Conservation (phyloP, 2,329 filamentous ascomycete species). For the Diaporthe amygdali region DNA sequence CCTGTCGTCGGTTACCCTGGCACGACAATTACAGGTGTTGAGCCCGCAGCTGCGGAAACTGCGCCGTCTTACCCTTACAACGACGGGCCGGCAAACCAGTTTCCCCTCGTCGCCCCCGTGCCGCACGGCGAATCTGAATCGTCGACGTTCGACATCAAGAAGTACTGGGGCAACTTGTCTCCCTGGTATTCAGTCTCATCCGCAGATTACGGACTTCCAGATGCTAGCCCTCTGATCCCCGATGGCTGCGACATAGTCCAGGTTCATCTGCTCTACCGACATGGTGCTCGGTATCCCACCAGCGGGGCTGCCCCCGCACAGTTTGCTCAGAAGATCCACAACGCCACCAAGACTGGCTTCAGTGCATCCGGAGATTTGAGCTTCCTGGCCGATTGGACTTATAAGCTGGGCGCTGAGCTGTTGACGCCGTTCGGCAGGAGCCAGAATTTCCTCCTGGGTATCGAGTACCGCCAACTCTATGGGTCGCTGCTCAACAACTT, state of each 20-base stretch:
- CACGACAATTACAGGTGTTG: conserved; percentile 33
- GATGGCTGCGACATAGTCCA: conserved; percentile 36
- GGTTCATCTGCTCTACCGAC: conserved; percentile 39
- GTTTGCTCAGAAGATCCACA: conserved; percentile 38
- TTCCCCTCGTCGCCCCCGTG: conserved; percentile 35
- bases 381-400: conserved; percentile 39
- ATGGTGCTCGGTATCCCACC: conserved; percentile 40
- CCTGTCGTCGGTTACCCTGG: conserved; percentile 34
- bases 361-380: conserved; percentile 35
- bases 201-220: conserved; percentile 37
- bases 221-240: conserved; percentile 36
- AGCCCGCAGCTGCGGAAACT: conserved; percentile 36
- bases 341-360: conserved; percentile 39
- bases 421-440: conserved; percentile 44
- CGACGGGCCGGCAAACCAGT: conserved; percentile 33
- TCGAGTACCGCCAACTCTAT: conserved; percentile 46
- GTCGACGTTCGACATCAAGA: conserved; percentile 36
- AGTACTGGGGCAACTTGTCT: conserved; percentile 39
- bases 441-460: conserved; percentile 46
- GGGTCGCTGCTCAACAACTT: conserved; percentile 50
- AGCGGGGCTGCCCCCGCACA: conserved; percentile 33
- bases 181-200: conserved; percentile 40
- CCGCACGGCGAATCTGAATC: conserved; percentile 31
- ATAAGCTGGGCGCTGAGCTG: conserved; percentile 41
- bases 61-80: conserved; percentile 36